Percentiles rank a stretch among this genome's conserved stretches.
These are phyloP conservation scores for Citrus medica DNA, from an alignment of 345 rosid species.

Conservation along the genomic window DNA sequence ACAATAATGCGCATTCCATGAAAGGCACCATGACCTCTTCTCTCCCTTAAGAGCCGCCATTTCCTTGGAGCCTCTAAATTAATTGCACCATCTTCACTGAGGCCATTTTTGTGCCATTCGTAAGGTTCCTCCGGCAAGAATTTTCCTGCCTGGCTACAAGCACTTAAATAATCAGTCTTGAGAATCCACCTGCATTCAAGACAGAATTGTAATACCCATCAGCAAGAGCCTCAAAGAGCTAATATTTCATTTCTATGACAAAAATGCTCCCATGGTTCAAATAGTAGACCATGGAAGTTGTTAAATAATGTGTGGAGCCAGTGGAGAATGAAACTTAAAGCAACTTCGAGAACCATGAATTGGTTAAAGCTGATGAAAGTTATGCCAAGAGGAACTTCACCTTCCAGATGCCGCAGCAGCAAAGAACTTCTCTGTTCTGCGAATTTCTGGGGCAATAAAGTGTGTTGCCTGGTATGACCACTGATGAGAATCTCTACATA, in stretches of 20 bases:
- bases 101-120: conserved; percentile 77
- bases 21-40: conserved; percentile 94
- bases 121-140: conserved; percentile 77
- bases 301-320: not conserved
- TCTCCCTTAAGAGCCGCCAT: conserved; percentile 78
- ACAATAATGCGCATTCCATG: conserved; percentile 67
- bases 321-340: not conserved
- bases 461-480: conserved; percentile 99
- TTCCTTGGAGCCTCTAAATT: conserved; percentile 83
- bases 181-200: conserved; percentile 85
- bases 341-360: not conserved
- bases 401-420: conserved; percentile 65
- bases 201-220: not conserved
- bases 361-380: not conserved
- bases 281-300: not conserved
- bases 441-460: conserved; percentile 60
- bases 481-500: conserved; percentile 86
- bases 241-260: not conserved
- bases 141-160: conserved; percentile 67
- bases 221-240: not conserved
- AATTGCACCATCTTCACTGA: conserved; percentile 77
- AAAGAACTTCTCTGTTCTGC: conserved; percentile 83
- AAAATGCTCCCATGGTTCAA: not conserved
- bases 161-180: conserved; percentile 69
- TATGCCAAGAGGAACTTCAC: conserved; percentile 18